phyloP scores from a whole-genome alignment of 176 grass and related monocot genomes.

The Lolium perenne region DNA sequence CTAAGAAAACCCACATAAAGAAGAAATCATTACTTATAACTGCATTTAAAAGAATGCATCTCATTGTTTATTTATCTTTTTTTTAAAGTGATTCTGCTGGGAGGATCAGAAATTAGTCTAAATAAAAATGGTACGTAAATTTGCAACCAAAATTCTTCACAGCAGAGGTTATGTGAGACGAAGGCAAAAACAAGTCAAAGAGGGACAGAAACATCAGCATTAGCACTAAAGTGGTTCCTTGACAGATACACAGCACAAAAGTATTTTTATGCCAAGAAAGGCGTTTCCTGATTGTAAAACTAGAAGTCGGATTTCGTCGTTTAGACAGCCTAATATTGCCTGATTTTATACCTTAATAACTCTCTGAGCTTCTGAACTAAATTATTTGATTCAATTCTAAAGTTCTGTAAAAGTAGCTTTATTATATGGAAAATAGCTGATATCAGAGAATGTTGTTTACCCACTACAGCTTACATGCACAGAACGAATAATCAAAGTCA shows the following conservation, averaged over 20 bases:
- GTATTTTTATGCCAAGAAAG: neutral
- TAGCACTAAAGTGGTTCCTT: neutral
- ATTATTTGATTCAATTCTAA: neutral
- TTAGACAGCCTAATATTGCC: neutral
- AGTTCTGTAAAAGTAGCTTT: conserved; percentile 15
- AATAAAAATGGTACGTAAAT: neutral
- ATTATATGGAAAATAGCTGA: conserved; percentile 39
- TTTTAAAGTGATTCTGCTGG: neutral
- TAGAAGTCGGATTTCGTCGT: neutral
- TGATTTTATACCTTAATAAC: neutral
- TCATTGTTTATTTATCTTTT: neutral
- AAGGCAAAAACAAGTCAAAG: neutral
- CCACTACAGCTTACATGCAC: neutral
- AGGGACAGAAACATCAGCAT: neutral
- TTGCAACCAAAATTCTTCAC: neutral
- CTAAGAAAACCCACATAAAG: neutral
- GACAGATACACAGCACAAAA: conserved; percentile 22
- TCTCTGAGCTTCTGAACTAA: neutral
- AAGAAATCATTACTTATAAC: neutral
- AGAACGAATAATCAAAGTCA: conserved; percentile 31
- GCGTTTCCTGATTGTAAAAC: conserved; percentile 15
- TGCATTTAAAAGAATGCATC: conserved; percentile 9
- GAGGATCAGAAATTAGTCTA: conserved; percentile 19
- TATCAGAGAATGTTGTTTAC: neutral
- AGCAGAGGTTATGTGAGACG: neutral